A percentile compares a stretch with the other conserved stretches of the same genome.
Evolutionary conservation across 176 grass and related monocot species (phyloP).

Genomic region (Eragrostis nindensis): DNA sequence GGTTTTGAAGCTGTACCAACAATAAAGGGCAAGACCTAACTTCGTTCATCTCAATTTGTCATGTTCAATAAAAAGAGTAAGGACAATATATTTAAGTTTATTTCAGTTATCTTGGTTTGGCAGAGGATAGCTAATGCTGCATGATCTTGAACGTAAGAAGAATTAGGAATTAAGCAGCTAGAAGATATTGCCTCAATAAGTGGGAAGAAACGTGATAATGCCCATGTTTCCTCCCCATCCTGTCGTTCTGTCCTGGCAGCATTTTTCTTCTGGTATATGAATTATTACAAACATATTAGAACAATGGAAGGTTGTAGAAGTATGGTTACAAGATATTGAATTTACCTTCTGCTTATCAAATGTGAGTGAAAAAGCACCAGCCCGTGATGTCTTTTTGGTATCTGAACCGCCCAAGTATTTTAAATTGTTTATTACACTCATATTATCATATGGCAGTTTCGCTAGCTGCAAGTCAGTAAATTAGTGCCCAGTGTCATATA

Average conservation of each 20-base stretch:
- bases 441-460: conserved; percentile 76
- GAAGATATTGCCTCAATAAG: conserved; percentile 73
- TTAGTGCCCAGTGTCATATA: not conserved
- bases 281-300: conserved; percentile 41
- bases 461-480: conserved; percentile 69
- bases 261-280: conserved; percentile 76
- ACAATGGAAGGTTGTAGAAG: conserved; percentile 31
- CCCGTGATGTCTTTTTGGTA: conserved; percentile 56
- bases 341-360: conserved; percentile 85
- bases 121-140: conserved; percentile 6
- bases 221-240: conserved; percentile 76
- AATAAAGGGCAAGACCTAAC: not conserved
- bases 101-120: conserved; percentile 13
- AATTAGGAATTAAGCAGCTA: not conserved
- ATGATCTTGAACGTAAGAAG: conserved; percentile 32
- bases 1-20: not conserved
- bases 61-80: conserved; percentile 8
- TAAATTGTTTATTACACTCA: conserved; percentile 79
- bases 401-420: conserved; percentile 65
- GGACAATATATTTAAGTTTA: not conserved
- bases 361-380: conserved; percentile 75
- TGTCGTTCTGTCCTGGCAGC: conserved; percentile 71
- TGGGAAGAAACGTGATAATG: conserved; percentile 84
- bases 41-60: not conserved
- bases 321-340: not conserved